These are phyloP conservation scores for Kluyveromyces sp. DNA, from an alignment of 1,139 yeast species.

Conservation along the genomic window DNA sequence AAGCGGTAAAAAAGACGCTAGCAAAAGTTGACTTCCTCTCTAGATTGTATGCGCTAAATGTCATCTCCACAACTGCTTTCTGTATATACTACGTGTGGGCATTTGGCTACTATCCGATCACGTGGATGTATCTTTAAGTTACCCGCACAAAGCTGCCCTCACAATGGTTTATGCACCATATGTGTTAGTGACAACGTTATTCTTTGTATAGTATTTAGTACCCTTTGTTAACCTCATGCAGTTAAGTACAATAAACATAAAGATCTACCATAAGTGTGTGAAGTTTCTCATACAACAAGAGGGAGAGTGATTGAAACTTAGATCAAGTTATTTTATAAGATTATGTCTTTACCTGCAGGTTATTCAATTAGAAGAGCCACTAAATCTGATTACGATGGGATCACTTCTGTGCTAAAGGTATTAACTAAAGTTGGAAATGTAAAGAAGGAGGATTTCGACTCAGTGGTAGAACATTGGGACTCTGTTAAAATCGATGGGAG, in stretches of 20 bases:
- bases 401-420: constrained; percentile 42
- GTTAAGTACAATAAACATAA: neutral
- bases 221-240: neutral
- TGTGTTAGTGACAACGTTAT: constrained; percentile 22
- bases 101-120: constrained; percentile 21
- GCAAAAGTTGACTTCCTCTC: constrained; percentile 12
- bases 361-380: constrained; percentile 45
- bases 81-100: constrained; percentile 21
- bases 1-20: constrained; percentile 7
- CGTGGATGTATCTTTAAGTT: constrained; percentile 11
- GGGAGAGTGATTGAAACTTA: too few species aligned
- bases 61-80: constrained; percentile 23
- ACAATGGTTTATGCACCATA: constrained; percentile 24
- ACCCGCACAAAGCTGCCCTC: constrained; percentile 15
- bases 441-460: constrained; percentile 35
- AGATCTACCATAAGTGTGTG: neutral
- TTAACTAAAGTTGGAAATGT: constrained; percentile 63
- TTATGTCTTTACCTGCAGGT: constrained; percentile 12
- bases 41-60: constrained; percentile 23
- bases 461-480: constrained; percentile 44
- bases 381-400: constrained; percentile 41
- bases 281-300: too few species aligned
- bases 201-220: constrained; percentile 8
- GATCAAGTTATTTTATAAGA: too few species aligned
- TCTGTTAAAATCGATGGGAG: constrained; percentile 15